Base-by-base conservation (phyloP, 805 yeast genomes). In the Yamadazyma sp. region DNA sequence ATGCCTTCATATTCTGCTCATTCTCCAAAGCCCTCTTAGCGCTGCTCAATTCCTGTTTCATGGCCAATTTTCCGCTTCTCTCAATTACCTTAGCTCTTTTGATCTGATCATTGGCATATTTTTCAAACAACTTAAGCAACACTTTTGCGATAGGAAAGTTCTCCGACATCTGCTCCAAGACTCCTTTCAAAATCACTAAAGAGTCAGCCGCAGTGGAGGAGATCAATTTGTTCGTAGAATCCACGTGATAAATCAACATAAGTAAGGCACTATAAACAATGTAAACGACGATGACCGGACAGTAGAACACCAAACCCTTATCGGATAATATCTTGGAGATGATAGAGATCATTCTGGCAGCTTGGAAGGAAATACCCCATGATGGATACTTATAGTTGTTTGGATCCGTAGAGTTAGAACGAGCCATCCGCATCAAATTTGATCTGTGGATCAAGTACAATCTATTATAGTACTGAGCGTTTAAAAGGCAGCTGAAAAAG, bases 321-420 rank as follows among this genome's bases (percentile, higher is more conserved):
- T 71, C 74, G 26, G 70, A 48, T 40, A 84, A 48, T 40, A 75
- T 78, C 33, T 79, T 78, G 19, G 78, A 70, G 38, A 85, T 79
- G 28, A 75, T 67, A 4, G 84, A 73, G 45, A 84, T 78, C 78
- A 82, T 79, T 50, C 85, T 77, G 1, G 93, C 88, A 1, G 90
- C 85, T 57, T 82, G 87, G 67, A 83, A 84, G 2, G 88, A 84
- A 40, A 84, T 82, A 7, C 89, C 86, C 82, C 86, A 79, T n/a
- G 84, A 76, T 5, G 87, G 86, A 53, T 78, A 80, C 47, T 54
- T 68, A 60, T 60, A 70, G 52, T 66, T 70, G 45, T 57, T 62
- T 11, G 71, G 70, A 37, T 59, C 59, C 1, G 69, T 59, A 2
- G 70, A 59, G 8, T 61, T 57, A 16, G 68, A 59, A 38, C 61